These are phyloP conservation scores for Teunomyces cretensis DNA, from an alignment of 805 yeast genomes.

Conservation along the genomic window DNA sequence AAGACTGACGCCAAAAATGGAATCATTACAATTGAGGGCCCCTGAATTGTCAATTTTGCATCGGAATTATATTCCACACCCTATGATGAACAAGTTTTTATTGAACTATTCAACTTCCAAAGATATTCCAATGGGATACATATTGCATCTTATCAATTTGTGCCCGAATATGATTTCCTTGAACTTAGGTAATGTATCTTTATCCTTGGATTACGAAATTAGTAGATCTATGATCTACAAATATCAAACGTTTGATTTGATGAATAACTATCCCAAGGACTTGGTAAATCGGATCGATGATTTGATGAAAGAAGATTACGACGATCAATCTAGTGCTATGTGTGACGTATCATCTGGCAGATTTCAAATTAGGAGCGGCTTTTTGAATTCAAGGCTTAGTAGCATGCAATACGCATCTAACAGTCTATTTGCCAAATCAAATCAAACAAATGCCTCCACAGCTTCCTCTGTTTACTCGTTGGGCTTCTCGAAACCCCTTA, in stretches of 20 bases:
- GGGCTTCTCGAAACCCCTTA: constrained; percentile 3
- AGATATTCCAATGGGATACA: constrained; percentile 77
- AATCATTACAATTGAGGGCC: not conserved
- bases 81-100: constrained; percentile 59
- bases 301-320: constrained; percentile 14
- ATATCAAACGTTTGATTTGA: constrained; percentile 38
- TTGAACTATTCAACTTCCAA: constrained; percentile 62
- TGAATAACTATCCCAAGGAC: constrained; percentile 37
- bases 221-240: constrained; percentile 33
- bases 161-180: constrained; percentile 61
- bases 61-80: constrained; percentile 41
- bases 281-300: constrained; percentile 23
- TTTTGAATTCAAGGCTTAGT: not conserved
- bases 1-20: constrained; percentile 4
- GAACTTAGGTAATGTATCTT: constrained; percentile 59
- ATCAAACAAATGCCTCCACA: constrained; percentile 7
- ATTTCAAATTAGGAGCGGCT: not conserved
- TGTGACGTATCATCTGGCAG: not conserved
- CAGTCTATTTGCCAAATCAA: not conserved
- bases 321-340: not conserved
- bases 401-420: not conserved
- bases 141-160: constrained; percentile 64
- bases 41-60: constrained; percentile 1
- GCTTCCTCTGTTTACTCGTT: constrained; percentile 27
- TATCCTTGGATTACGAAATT: constrained; percentile 67